These are phyloP conservation scores for Guyanaporus albipodus DNA, from an alignment of 768 basidiomycete species.

Conservation along the genomic window DNA sequence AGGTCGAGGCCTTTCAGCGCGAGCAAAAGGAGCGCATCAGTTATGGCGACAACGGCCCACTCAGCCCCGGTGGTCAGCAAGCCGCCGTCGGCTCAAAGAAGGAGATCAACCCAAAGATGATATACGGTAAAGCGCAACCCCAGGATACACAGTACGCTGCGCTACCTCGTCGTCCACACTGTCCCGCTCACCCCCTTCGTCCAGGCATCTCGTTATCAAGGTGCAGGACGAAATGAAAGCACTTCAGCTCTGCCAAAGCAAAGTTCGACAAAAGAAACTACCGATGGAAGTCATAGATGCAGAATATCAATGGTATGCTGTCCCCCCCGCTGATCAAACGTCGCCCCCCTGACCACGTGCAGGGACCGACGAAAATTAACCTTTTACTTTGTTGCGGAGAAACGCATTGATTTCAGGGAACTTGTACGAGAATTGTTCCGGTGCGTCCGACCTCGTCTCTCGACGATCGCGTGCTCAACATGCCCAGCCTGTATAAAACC, in stretches of 20 bases:
- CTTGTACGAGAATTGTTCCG: constrained; percentile 93
- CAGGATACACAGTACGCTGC: constrained; percentile 72
- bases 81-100: constrained; percentile 73
- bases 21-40: constrained; percentile 61
- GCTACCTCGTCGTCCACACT: neutral
- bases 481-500: constrained; percentile 81
- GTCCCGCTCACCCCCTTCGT: constrained; percentile 5
- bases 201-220: constrained; percentile 74
- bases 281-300: constrained; percentile 99
- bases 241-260: constrained; percentile 83
- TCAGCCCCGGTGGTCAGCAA: constrained; percentile 45
- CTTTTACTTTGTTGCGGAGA: constrained; percentile 96
- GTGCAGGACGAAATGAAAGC: constrained; percentile 90
- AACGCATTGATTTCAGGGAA: constrained; percentile 94
- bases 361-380: constrained; percentile 98
- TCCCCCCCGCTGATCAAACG: neutral
- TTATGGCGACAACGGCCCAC: constrained; percentile 40
- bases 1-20: constrained; percentile 89
- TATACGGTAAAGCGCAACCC: constrained; percentile 80
- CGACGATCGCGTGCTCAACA: constrained; percentile 3
- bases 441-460: constrained; percentile 33
- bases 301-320: constrained; percentile 87
- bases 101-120: constrained; percentile 96
- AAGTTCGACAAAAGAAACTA: constrained; percentile 89
- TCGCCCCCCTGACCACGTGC: neutral